Base-by-base conservation (phyloP, 768 basidiomycete species). In the Jaapia argillacea region DNA sequence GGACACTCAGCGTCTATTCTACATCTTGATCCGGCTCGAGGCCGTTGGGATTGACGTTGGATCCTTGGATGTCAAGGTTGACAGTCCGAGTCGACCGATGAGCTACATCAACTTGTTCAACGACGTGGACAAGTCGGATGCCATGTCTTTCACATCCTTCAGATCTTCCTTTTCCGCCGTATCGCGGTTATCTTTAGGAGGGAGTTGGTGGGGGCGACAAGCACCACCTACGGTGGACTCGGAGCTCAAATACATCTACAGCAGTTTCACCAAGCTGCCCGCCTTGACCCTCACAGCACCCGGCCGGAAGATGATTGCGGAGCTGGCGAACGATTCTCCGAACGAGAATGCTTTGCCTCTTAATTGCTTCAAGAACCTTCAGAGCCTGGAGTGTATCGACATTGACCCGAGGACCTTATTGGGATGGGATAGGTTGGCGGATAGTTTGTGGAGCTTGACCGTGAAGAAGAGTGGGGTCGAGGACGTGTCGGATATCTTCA, bases 181-280 rank as follows among this genome's bases (percentile, higher is more conserved):
- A 24, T 89, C 87, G 24, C 71, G 67, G 24, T 67, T 89, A 23
- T 90, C 88, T 0, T 66, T 93, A 25, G 79, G 84, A 24, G 67
- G 62, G 4, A 69, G 76, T 41, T 88, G 85, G 85, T 91, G 84
- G 85, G 63, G 71, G 36, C 66, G 70, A 47, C 57, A 72, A 4
- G 71, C 78, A 45, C 74, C 73, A 27, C 75, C 72, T 7, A 72
- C 57, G 47, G 62, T 85, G 50, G 83, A 91, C 44, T 57, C 67
- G 2, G 85, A 90, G 54, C 78, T 94, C 59, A 90, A 79, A 58
- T 89, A 81, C 60, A 72, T 93, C 48, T 94, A 80, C 66, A 89
- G 88, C 58, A 76, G 81, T 57, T 89, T 94, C 67, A 96, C 89
- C 36, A 90, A 86, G 62, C 67, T 96, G 0, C 91, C 91, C 13